Conservation (phyloP, 495 filamentous ascomycete genomes). For the Neurospora tetraspora region DNA sequence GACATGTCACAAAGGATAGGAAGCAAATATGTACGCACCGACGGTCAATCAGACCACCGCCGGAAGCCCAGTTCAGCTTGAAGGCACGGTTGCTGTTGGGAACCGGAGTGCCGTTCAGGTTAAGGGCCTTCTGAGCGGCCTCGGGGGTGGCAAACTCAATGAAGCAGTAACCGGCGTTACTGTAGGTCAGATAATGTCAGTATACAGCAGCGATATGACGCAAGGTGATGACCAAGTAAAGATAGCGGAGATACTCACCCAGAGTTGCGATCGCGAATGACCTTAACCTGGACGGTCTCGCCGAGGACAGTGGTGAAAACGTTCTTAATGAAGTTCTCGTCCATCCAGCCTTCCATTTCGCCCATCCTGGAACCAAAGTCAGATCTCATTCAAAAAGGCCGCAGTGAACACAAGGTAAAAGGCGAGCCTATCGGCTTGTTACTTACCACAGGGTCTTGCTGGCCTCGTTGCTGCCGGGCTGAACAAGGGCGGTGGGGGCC, state of each 20-base stretch:
- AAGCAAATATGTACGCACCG: constrained; percentile 45
- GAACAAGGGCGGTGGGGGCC: constrained; percentile 3
- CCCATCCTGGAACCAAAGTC: constrained; percentile 72
- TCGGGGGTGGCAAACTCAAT: constrained; percentile 81
- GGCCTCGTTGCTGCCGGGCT: constrained; percentile 14
- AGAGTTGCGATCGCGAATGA: constrained; percentile 99
- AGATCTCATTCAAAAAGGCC: not conserved
- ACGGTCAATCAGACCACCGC: constrained; percentile 88
- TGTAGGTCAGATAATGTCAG: constrained; percentile 24
- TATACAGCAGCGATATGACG: not conserved
- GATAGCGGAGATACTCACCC: constrained; percentile 54
- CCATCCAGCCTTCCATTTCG: constrained; percentile 98
- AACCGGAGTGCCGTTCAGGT: constrained; percentile 80
- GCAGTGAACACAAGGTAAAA: not conserved
- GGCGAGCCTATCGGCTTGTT: not conserved
- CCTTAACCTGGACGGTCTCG: constrained; percentile 96
- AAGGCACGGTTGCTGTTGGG: constrained; percentile 92
- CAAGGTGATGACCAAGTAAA: not conserved
- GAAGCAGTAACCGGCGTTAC: constrained; percentile 98
- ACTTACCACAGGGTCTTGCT: constrained; percentile 37
- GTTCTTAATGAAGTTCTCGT: constrained; percentile 95
- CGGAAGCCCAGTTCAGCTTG: constrained; percentile 99
- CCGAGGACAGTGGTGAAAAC: constrained; percentile 78
- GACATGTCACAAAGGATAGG: not conserved
- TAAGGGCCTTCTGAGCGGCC: constrained; percentile 82